Percentiles rank a stretch among this genome's conserved stretches.
These are phyloP conservation scores for Thalassiosira mediterranea DNA, from an alignment of 352 stramenopile species.

Conservation along the genomic window DNA sequence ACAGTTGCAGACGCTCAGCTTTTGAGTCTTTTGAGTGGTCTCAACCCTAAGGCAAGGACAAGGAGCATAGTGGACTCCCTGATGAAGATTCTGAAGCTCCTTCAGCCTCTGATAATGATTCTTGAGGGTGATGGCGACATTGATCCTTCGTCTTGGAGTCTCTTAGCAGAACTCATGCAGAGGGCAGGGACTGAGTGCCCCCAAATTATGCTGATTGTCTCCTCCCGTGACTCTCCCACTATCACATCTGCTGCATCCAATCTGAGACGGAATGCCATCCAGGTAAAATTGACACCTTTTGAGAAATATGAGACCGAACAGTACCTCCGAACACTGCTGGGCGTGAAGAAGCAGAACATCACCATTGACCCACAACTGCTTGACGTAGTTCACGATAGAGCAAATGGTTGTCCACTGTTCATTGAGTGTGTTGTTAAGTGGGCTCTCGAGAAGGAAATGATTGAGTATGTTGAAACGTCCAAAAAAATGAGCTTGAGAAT, in stretches of 20 bases:
- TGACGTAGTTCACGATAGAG: slow-evolving; percentile 60
- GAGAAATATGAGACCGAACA: slow-evolving; percentile 62
- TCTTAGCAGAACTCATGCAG: slow-evolving; percentile 62
- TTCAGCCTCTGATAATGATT: slow-evolving; percentile 57
- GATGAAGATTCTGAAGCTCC: slow-evolving; percentile 61
- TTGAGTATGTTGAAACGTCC: slow-evolving; percentile 54
- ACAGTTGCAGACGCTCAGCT: slow-evolving; percentile 59
- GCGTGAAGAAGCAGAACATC: slow-evolving; percentile 40
- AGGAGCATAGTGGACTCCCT: slow-evolving; percentile 59
- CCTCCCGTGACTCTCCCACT: slow-evolving; percentile 54
- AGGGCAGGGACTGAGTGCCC: slow-evolving; percentile 45
- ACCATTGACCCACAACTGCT: slow-evolving; percentile 47
- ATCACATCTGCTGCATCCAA: slow-evolving; percentile 55
- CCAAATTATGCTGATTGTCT: slow-evolving; percentile 58
- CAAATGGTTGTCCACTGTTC: slow-evolving; percentile 62
- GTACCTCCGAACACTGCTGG: slow-evolving; percentile 48
- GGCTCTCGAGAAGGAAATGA: slow-evolving; percentile 65
- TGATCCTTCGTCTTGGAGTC: slow-evolving; percentile 60
- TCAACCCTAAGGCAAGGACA: slow-evolving; percentile 58
- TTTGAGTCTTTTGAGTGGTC: slow-evolving; percentile 56
- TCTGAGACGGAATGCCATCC: slow-evolving; percentile 46
- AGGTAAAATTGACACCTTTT: slow-evolving; percentile 59
- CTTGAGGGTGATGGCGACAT: slow-evolving; percentile 64
- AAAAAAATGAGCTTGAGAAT: slow-evolving; percentile 60
- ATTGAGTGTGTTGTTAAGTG: slow-evolving; percentile 65